These are phyloP conservation scores for Geotrichum aggregatum DNA, from an alignment of 1,139 yeast genomes.

Conservation along the genomic window DNA sequence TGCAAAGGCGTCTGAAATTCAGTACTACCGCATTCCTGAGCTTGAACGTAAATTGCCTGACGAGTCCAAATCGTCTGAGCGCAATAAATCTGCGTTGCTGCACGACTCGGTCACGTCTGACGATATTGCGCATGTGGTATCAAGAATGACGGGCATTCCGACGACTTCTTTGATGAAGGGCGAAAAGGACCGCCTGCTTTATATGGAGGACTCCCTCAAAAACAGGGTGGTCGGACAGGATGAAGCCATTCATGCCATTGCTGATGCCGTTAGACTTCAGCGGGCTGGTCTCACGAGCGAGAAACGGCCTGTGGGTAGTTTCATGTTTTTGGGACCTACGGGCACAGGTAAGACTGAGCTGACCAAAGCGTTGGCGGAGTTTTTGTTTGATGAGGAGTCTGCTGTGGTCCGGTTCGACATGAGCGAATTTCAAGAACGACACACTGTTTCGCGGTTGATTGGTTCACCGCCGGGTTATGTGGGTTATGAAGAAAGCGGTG, in stretches of 20 bases:
- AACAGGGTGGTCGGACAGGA: slow-evolving; percentile 90
- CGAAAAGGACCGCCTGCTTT: slow-evolving; percentile 82
- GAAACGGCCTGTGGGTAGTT: slow-evolving; percentile 91
- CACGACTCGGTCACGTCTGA: slow-evolving; percentile 94
- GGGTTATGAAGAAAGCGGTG: slow-evolving; percentile 90
- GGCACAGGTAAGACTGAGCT: slow-evolving; percentile 98
- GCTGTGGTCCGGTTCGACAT: slow-evolving; percentile 89
- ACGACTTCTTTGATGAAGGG: slow-evolving; percentile 89
- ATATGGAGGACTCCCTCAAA: slow-evolving; percentile 76
- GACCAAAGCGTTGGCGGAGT: slow-evolving; percentile 87
- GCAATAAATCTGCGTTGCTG: slow-evolving; percentile 44
- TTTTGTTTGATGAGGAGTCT: slow-evolving; percentile 80
- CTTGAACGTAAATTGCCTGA: slow-evolving; percentile 61
- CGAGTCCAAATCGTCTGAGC: slow-evolving; percentile 34
- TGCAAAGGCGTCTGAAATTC: slow-evolving; percentile 82
- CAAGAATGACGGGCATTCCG: slow-evolving; percentile 95
- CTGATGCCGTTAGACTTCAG: slow-evolving; percentile 93
- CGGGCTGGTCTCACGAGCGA: slow-evolving; percentile 94
- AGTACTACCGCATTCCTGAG: slow-evolving; percentile 79
- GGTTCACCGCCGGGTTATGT: slow-evolving; percentile 99
- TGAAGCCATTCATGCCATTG: slow-evolving; percentile 81
- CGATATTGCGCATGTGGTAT: slow-evolving; percentile 86
- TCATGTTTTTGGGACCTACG: slow-evolving; percentile 94
- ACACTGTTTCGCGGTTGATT: slow-evolving; percentile 79
- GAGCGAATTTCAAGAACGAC: slow-evolving; percentile 97